These are phyloP conservation scores for Suillus plorans DNA, from an alignment of 768 basidiomycete genomes.

Conservation along the genomic window DNA sequence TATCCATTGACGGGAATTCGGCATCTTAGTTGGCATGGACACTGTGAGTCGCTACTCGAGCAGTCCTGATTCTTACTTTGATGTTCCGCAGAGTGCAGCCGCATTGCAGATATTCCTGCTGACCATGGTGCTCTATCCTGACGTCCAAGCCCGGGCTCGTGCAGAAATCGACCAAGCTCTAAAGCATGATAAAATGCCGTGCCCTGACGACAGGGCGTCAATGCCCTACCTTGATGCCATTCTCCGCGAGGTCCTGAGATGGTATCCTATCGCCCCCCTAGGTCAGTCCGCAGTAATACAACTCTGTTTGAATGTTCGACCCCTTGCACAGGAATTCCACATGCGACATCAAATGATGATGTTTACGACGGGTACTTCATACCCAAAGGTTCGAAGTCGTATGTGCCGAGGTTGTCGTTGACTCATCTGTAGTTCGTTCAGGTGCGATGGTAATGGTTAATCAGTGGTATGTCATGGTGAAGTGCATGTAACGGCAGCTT, in stretches of 20 bases:
- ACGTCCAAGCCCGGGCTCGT: conserved; percentile 27
- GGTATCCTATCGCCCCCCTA: conserved; percentile 23
- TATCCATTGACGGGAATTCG: no score
- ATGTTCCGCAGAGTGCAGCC: no score
- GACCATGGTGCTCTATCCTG: conserved; percentile 30
- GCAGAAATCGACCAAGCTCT: conserved; percentile 27
- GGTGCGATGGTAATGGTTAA: background rate
- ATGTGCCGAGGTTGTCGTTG: background rate
- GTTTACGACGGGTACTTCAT: conserved; percentile 44
- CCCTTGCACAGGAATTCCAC: conserved; percentile 18
- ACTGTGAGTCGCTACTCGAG: no score
- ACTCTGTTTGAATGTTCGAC: background rate
- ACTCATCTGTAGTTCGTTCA: background rate
- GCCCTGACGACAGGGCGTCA: conserved; percentile 14
- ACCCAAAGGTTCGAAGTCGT: conserved; percentile 41
- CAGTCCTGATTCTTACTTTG: no score
- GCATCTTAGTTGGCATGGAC: no score
- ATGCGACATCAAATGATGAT: conserved; percentile 33
- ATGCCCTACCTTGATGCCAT: conserved; percentile 27
- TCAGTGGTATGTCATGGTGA: background rate
- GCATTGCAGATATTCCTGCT: conserved; percentile 9
- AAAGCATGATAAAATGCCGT: conserved; percentile 14
- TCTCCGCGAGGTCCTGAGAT: conserved; percentile 22
- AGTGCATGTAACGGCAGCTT: no score
- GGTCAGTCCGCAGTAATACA: conserved; percentile 9